Base-by-base conservation (phyloP, 768 basidiomycete genomes). In the Phaffia tasmanica region DNA sequence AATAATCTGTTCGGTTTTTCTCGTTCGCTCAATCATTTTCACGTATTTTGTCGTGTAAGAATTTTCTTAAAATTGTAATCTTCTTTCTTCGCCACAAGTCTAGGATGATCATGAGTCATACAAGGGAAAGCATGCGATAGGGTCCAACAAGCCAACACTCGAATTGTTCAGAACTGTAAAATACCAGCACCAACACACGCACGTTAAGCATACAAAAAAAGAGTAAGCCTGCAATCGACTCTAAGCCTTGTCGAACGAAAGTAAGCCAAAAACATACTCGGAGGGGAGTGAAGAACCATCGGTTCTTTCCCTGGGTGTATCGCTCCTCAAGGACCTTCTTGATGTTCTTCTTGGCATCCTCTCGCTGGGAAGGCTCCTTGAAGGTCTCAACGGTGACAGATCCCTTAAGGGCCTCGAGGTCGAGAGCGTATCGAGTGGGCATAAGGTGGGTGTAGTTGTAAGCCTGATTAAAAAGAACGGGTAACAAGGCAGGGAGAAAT, bases 391-490 rank as follows among this genome's bases (percentile, higher is more conserved):
- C 75, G 29, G 83, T 80, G 63, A 95, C 86, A 58, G 83, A 79
- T 63, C 88, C 88, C 83, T 98, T 99, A 75, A 99, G 80, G 62
- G 84, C 83, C 79, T 99, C 95, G 75, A 98, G 82, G 77, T 99
- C 95, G 74, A 99, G 84, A 70, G 89, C 87, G 80, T 98, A 99
- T 78, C 95, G 94, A 70, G 95, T 98, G 54, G 95, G 95, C 86
- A 98, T 94, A 70, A 99, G 83, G 80, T 99, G 95, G 67, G 91
- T 89, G 83, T 98, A 98, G 85, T 99, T 99, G 79, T 98, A 79
- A 67, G 86, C 81, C 92, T 94, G 67, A 49, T 60, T 21, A 3
- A n/a, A 29, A 55, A 21, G 53, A 30, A 48, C 49, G 23, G 69
- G 63, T 23, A 1, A 19, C 18, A 21, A 49, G 32, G 46, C 46